Evolutionary conservation across 345 rosid species (phyloP), one percentile per base, ranked within the genome.

Genomic region (Melaleuca quinquenervia): DNA sequence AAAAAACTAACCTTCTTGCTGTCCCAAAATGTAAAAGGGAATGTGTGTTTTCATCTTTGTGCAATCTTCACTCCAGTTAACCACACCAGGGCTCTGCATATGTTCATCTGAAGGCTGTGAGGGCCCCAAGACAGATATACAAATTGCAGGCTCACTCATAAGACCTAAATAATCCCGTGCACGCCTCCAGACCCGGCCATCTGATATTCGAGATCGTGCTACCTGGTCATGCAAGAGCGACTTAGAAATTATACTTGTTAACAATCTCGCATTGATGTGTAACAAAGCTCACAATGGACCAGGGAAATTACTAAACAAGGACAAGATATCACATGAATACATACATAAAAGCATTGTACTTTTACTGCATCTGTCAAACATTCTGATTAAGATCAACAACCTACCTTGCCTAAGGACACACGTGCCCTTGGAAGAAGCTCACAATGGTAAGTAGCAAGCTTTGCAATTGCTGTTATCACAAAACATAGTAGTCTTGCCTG

Each of bases 331-430:
- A 75, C 22, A 62, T 54, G 54, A 26, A 2, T 6, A 49, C 53
- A 41, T 27, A 82, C 14, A 82, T 16, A 50, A 83, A 83, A 83
- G 26, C n/a, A 27, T 53, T 32, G 55, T 50, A 16, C 84, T 56
- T 51, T 52, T 45, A 64, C 24, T 32, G 48, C 78, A 1, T 24
- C 20, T 45, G 51, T 60, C 36, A 80, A 55, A 11, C 29, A 82
- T 53, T 54, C 9, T 48, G 27, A 56, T 12, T 22, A 36, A 26
- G 53, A 80, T 53, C 6, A 53, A 85, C 51, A 85, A 86, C 91
- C 58, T 82, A 94, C 98, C 98, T 97, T 97, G 89, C 96, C 99
- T 89, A 97, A 89, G 85, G 98, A 94, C n/a, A 96, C 99, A 82
- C 98, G 96, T 14, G 99, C 98, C 90, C 98, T 93, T 27, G 98